Conservation (phyloP, 179 eudicot genomes). For the Beta macrorhiza region DNA sequence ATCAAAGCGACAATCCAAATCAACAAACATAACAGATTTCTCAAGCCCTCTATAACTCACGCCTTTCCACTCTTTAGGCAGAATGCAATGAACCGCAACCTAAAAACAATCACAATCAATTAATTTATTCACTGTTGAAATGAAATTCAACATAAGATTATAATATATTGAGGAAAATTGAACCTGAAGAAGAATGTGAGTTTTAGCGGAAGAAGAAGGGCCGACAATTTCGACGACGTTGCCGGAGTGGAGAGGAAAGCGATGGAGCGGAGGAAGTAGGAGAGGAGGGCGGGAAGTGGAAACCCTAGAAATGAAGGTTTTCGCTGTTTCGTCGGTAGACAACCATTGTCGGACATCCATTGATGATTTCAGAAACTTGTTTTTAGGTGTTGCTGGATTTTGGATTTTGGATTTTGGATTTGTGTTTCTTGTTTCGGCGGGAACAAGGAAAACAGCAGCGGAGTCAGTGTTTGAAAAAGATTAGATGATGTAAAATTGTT, state of each 20-base stretch:
- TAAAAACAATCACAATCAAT: slow-evolving; percentile 24
- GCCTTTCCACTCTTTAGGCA: slow-evolving; percentile 82
- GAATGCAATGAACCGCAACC: slow-evolving; percentile 74
- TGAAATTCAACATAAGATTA: too few relatives aligned
- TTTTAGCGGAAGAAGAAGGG: slow-evolving; percentile 78
- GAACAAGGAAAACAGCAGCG: not conserved
- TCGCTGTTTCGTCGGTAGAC: slow-evolving; percentile 56
- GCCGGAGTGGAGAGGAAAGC: slow-evolving; percentile 71
- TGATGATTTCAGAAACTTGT: not conserved
- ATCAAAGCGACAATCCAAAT: slow-evolving; percentile 92
- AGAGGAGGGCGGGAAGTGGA: slow-evolving; percentile 50
- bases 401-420: too few relatives aligned
- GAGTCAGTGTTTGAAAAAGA: too few relatives aligned
- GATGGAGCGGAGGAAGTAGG: slow-evolving; percentile 68
- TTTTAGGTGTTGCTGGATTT: not conserved
- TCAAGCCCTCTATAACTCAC: slow-evolving; percentile 74
- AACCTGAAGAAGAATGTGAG: slow-evolving; percentile 77
- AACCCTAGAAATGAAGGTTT: slow-evolving; percentile 43
- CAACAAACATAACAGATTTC: slow-evolving; percentile 59
- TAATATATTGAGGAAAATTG: not conserved
- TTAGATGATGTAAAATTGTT: too few relatives aligned
- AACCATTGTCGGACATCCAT: slow-evolving; percentile 53
- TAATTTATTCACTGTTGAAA: not conserved
- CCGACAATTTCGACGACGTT: slow-evolving; percentile 83
- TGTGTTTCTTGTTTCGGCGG: not conserved